Percentiles rank a stretch among this genome's conserved stretches.
Conservation (phyloP, 1,284 basidiomycete genomes). For the Trichosporon inkin region DNA sequence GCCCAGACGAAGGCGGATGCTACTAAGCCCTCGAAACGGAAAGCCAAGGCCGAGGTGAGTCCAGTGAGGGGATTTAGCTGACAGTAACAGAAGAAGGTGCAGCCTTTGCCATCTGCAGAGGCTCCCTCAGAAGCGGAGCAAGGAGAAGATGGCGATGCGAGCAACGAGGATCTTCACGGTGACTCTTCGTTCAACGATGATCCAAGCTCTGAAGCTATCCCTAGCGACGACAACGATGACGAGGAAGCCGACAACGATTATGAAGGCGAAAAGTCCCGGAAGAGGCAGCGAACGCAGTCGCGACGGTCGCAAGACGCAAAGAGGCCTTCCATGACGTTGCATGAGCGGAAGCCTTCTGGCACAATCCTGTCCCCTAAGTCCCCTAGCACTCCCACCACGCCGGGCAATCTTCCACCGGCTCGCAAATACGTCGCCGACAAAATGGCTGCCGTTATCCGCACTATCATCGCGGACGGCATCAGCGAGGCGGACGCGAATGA, state of each 20-base stretch:
- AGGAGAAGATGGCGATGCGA: neutral
- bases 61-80: neutral
- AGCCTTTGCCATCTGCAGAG: neutral
- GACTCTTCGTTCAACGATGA: slow-evolving; percentile 1
- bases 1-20: no score
- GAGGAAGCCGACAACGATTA: neutral
- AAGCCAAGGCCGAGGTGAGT: neutral
- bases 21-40: neutral
- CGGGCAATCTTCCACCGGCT: slow-evolving; percentile 29
- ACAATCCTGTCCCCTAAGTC: neutral
- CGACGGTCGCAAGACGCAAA: neutral
- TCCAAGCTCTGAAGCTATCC: slow-evolving; percentile 11
- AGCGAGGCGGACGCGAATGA: slow-evolving; percentile 24
- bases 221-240: slow-evolving; percentile 10
- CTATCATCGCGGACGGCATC: slow-evolving; percentile 27
- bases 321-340: slow-evolving; percentile 6
- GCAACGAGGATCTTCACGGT: neutral
- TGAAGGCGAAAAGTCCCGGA: neutral
- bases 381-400: neutral
- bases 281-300: neutral
- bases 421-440: slow-evolving; percentile 38
- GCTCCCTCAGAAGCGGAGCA: neutral
- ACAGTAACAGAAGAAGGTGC: no score
- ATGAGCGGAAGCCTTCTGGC: neutral
- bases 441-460: slow-evolving; percentile 25